Percentiles rank a stretch among this genome's conserved stretches.
These are phyloP conservation scores for Leishmania braziliensis DNA, from an alignment of 208 protist species.

Conservation along the genomic window DNA sequence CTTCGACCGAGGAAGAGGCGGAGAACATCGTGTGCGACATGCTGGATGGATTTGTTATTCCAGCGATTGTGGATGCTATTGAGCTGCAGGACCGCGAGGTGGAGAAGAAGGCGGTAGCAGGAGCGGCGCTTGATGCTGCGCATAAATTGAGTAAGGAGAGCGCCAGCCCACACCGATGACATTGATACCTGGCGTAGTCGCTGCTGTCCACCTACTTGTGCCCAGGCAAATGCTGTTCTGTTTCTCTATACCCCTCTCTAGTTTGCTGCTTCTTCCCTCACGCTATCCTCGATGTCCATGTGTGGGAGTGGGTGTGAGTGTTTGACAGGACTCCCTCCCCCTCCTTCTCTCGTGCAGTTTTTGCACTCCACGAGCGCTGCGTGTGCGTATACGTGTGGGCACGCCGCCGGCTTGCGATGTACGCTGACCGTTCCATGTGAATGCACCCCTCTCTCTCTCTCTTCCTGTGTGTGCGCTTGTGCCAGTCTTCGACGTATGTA, in stretches of 20 bases:
- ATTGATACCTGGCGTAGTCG: neutral
- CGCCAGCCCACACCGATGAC: neutral
- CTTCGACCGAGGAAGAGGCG: constrained; percentile 24
- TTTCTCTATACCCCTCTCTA: neutral
- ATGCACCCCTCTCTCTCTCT: neutral
- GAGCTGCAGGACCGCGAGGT: constrained; percentile 33
- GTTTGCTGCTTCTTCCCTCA: neutral
- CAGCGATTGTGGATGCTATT: constrained; percentile 66
- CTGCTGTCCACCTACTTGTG: neutral
- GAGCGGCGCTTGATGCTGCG: constrained; percentile 41
- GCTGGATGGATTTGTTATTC: constrained; percentile 78
- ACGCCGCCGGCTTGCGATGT: neutral
- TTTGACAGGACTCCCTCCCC: neutral
- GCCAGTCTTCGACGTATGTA: neutral
- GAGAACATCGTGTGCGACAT: constrained; percentile 72
- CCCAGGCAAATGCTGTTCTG: neutral
- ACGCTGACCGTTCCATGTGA: neutral
- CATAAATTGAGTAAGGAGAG: constrained; percentile 7
- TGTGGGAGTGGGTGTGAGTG: neutral
- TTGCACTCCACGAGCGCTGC: neutral
- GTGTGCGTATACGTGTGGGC: neutral
- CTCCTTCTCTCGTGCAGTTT: neutral
- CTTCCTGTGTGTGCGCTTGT: neutral
- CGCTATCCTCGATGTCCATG: neutral
- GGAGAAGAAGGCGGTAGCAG: constrained; percentile 57